These are phyloP conservation scores for Ministeria vibrans DNA, from an alignment of 78 protist genomes.

Conservation along the genomic window DNA sequence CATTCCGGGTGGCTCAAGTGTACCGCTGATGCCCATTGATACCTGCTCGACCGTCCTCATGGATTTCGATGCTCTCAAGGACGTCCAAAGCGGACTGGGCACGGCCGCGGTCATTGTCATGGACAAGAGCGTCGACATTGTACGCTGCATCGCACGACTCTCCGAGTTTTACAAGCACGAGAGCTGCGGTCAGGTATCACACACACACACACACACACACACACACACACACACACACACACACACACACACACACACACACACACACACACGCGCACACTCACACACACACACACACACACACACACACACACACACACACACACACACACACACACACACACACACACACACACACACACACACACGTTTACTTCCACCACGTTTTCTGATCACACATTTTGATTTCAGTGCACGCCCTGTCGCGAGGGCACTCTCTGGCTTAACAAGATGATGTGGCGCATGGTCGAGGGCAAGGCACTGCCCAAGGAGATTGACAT, in stretches of 20 bases:
- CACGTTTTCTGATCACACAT: neutral
- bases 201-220: too few relatives aligned
- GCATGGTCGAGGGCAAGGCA: conserved; percentile 88
- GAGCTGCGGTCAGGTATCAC: conserved; percentile 83
- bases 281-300: too few relatives aligned
- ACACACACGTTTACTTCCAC: neutral
- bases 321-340: neutral
- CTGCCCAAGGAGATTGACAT: conserved; percentile 84
- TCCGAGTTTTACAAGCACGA: conserved; percentile 91
- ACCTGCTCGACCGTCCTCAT: conserved; percentile 86
- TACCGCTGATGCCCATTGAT: conserved; percentile 81
- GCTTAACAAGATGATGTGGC: conserved; percentile 74
- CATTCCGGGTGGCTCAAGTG: conserved; percentile 96
- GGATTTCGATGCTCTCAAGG: conserved; percentile 92
- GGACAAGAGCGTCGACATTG: conserved; percentile 82
- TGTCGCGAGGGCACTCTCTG: conserved; percentile 92
- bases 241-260: too few relatives aligned
- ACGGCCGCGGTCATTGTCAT: conserved; percentile 97
- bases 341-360: neutral
- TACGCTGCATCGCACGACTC: conserved; percentile 80
- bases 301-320: too few relatives aligned
- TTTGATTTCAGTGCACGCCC: conserved; percentile 88
- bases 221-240: too few relatives aligned
- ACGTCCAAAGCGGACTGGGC: conserved; percentile 86
- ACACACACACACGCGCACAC: too few relatives aligned